A percentile compares a stretch with the other conserved stretches of the same genome.
Evolutionary conservation across 768 basidiomycete species (phyloP).

Genomic region (Amanita polypyramis): DNA sequence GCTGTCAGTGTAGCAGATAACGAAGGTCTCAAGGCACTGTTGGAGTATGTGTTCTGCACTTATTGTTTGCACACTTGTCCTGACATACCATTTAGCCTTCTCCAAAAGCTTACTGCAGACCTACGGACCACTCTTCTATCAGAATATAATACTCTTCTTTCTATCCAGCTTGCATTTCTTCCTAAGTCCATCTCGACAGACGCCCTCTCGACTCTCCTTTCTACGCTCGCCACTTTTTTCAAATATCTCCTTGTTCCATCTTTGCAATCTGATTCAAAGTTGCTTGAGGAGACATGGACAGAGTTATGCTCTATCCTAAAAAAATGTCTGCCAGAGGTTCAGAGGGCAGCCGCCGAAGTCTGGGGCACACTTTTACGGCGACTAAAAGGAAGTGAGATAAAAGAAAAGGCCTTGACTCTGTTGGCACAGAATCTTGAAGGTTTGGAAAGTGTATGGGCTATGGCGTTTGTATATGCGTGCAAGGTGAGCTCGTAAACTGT

Average conservation of each 20-base stretch:
- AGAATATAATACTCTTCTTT: constrained; percentile 44
- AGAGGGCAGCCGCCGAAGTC: constrained; percentile 73
- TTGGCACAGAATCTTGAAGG: constrained; percentile 40
- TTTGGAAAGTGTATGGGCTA: constrained; percentile 57
- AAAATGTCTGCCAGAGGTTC: constrained; percentile 59
- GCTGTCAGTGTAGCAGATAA: constrained; percentile 53
- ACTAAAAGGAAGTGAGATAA: constrained; percentile 42
- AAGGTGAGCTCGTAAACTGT: constrained; percentile 33
- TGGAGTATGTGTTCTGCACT: constrained; percentile 41
- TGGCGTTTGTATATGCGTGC: constrained; percentile 71
- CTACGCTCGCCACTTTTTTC: constrained; percentile 61
- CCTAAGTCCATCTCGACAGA: constrained; percentile 47
- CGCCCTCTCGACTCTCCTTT: constrained; percentile 51
- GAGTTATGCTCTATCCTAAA: constrained; percentile 38
- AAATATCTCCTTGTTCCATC: constrained; percentile 64
- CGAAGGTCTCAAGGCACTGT: constrained; percentile 61
- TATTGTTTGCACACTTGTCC: constrained; percentile 1
- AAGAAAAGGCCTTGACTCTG: constrained; percentile 45
- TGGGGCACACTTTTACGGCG: constrained; percentile 76
- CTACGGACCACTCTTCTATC: constrained; percentile 69
- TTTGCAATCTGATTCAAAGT: constrained; percentile 29
- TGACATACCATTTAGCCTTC: constrained; percentile 36
- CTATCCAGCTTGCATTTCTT: constrained; percentile 45
- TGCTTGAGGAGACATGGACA: constrained; percentile 53
- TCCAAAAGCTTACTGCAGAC: constrained; percentile 74